Base-by-base conservation (phyloP, 208 protist genomes). In the Trypanosoma rangeli region DNA sequence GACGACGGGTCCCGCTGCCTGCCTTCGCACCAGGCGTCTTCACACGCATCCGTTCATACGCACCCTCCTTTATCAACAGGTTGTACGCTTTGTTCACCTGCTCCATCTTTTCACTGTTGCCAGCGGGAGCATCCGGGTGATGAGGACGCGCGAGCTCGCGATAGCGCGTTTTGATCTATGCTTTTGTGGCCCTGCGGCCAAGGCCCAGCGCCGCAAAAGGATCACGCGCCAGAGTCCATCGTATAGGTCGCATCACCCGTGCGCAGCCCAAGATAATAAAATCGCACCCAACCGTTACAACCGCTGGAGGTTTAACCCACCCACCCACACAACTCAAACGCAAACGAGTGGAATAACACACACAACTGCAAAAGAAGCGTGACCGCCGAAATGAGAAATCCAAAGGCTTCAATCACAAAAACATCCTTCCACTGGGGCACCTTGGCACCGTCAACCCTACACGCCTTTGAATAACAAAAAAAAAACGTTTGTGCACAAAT, bases 31-130 rank as follows among this genome's bases (percentile, higher is more conserved):
- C 70, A 18, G 37, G n/a, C 1, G 55, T 24, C 39, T 65, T 79
- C 37, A 85, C 42, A 63, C 88, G 84, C 61, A 94, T 71, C 49
- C 81, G 77, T 60, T 94, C 89, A 74, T 85, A 94, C 13, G 73
- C 86, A 62, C 86, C 86, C 37, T 94, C 89, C 58, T 94, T 94
- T 55, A 94, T 68, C 5, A 94, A 70, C 15, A 89, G 39, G 57
- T 94, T 94, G 69, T 94, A 93, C n/a, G 89, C 89, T 49, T 90
- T 86, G 58, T 94, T 94, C 16, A 94, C 75, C 58, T 88, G 69
- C 69, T 95, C 86, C 85, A 96, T 95, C 67, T 84, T 84, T 13
- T 55, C 64, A 20, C 74, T 80, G 58, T 94, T 80, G n/a, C 86
- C 89, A 1, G 74, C 59, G 49, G 80, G 77, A 1, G 82, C 76